Conservation (phyloP, 1,284 basidiomycete species). For the Marasmius tenuissimus region DNA sequence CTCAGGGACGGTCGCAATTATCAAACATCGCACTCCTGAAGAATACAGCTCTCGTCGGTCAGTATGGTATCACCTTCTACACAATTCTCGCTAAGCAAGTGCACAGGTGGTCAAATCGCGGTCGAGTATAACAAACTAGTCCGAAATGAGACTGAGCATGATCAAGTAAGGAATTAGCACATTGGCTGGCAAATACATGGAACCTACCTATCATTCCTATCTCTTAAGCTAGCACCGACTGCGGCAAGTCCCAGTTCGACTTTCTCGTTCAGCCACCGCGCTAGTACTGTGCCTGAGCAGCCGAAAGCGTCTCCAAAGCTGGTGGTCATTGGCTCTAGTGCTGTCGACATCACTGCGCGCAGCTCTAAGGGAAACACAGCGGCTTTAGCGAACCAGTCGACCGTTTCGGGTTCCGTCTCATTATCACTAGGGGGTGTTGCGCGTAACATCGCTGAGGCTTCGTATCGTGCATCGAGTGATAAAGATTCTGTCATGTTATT, state of each 20-base stretch:
- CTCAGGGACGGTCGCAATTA: conserved; percentile 69
- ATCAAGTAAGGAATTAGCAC: conserved; percentile 34
- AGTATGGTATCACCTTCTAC: conserved; percentile 22
- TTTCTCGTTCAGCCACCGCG: neutral
- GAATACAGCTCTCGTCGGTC: conserved; percentile 89
- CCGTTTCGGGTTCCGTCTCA: conserved; percentile 75
- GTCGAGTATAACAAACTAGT: conserved; percentile 69
- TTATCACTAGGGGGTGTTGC: conserved; percentile 89
- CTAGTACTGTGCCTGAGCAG: conserved; percentile 47
- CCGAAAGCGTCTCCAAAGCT: conserved; percentile 11
- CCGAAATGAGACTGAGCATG: conserved; percentile 7
- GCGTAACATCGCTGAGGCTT: conserved; percentile 91
- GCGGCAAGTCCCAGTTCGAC: neutral
- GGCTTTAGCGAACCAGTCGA: conserved; percentile 55
- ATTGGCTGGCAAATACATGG: neutral
- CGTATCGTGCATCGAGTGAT: conserved; percentile 56
- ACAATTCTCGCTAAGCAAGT: conserved; percentile 3
- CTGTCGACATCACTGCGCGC: neutral
- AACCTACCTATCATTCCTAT: neutral
- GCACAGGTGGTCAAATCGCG: conserved; percentile 76
- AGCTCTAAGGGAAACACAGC: conserved; percentile 20
- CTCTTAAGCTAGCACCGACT: neutral
- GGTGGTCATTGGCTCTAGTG: neutral
- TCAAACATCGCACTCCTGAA: conserved; percentile 87
- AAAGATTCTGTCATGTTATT: conserved; percentile 50